A percentile compares a stretch with the other conserved stretches of the same genome.
Conservation (phyloP, 1,139 yeast genomes). For the Yamadazyma trypodendri region DNA sequence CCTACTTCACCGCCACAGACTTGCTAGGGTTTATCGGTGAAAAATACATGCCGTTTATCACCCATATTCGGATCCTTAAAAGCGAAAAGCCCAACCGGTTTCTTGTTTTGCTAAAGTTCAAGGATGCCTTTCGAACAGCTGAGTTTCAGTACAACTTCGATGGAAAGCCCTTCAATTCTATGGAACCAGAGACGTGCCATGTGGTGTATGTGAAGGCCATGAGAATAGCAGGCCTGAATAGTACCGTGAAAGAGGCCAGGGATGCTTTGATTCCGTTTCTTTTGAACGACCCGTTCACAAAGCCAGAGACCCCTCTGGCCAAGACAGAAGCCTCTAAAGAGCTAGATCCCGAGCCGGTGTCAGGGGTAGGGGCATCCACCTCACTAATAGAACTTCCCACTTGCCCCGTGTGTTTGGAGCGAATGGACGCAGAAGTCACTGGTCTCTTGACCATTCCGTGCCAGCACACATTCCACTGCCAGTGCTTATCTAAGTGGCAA, state of each 20-base stretch:
- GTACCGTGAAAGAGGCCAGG: conserved; percentile 19
- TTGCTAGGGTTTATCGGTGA: conserved; percentile 78
- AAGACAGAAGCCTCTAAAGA: no score
- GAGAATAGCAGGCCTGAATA: conserved; percentile 19
- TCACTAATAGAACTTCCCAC: conserved; percentile 69
- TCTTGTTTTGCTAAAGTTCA: conserved; percentile 75
- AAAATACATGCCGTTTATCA: conserved; percentile 50
- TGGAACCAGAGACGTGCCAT: conserved; percentile 89
- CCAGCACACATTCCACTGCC: conserved; percentile 92
- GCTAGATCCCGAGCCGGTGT: no score
- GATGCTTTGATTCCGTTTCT: conserved; percentile 59
- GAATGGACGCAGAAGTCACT: conserved; percentile 80
- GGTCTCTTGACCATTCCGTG: conserved; percentile 89
- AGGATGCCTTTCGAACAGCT: conserved; percentile 52
- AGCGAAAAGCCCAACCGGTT: conserved; percentile 69
- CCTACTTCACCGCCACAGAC: conserved; percentile 84
- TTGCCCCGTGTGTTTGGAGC: conserved; percentile 90
- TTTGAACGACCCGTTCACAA: conserved; percentile 71
- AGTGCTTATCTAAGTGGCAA: conserved; percentile 83
- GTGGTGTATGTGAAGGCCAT: conserved; percentile 69
- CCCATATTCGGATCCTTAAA: conserved; percentile 72
- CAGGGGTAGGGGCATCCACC: conserved; percentile 4
- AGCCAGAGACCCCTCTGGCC: no score
- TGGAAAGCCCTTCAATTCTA: conserved; percentile 75
- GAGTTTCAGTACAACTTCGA: conserved; percentile 65